phyloP scores from a whole-genome alignment of 768 basidiomycete genomes.

The Hysterangium stoloniferum region DNA sequence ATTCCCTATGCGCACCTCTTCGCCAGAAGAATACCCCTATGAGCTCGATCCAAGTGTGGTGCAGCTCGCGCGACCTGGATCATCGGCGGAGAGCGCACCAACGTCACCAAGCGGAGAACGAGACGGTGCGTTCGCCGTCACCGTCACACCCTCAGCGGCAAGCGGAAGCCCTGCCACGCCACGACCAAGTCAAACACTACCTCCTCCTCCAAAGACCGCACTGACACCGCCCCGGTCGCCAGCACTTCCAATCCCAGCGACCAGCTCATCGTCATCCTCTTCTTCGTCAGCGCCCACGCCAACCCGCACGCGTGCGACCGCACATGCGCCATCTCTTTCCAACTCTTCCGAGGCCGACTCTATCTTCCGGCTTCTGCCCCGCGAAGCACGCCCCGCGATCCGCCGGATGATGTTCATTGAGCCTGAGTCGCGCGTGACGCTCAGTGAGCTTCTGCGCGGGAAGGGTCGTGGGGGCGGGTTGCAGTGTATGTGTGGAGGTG shows the following conservation, averaged over 20 bases:
- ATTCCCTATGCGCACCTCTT: constrained; percentile 30
- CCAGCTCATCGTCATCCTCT: not conserved
- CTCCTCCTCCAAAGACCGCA: too few relatives aligned
- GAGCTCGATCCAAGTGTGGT: constrained; percentile 73
- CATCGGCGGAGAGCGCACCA: constrained; percentile 66
- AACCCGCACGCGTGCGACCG: constrained; percentile 8
- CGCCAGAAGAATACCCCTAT: constrained; percentile 34
- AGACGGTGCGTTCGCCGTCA: not conserved
- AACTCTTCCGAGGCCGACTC: constrained; percentile 60
- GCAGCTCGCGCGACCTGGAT: constrained; percentile 65
- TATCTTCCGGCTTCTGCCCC: constrained; percentile 91
- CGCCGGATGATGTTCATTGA: constrained; percentile 93
- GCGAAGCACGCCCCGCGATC: constrained; percentile 83
- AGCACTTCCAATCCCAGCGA: not conserved
- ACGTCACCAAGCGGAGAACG: constrained; percentile 17
- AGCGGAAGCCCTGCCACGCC: too few relatives aligned
- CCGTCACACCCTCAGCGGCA: not conserved
- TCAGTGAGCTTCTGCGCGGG: constrained; percentile 85
- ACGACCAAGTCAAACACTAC: too few relatives aligned
- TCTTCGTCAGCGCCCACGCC: constrained; percentile 10
- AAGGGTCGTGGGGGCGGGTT: constrained; percentile 65
- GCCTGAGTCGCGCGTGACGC: constrained; percentile 80
- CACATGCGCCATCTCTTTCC: constrained; percentile 1
- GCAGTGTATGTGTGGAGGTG: constrained; percentile 66
- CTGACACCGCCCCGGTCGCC: not conserved